Evolutionary conservation across 1,139 yeast species (phyloP).

Genomic region (Scheffersomyces stambukii): DNA sequence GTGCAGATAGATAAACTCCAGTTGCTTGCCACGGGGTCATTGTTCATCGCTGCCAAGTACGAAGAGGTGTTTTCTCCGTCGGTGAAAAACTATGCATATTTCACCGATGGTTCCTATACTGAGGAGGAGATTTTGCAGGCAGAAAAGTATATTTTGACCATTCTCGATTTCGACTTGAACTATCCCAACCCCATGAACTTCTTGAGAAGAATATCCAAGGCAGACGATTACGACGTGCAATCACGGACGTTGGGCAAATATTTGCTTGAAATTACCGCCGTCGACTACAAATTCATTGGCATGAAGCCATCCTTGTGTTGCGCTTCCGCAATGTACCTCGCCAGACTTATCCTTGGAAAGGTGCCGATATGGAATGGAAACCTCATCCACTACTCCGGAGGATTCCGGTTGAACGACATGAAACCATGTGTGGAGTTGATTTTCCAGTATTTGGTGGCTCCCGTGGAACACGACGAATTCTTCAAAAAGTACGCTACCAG

Average conservation of each 20-base stretch:
- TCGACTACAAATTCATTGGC: conserved; percentile 79
- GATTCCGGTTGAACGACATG: conserved; percentile 74
- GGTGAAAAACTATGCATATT: conserved; percentile 81
- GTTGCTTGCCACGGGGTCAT: conserved; percentile 82
- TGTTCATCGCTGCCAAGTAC: conserved; percentile 91
- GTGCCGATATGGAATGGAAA: conserved; percentile 77
- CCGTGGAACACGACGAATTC: conserved; percentile 90
- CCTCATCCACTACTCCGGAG: conserved; percentile 85
- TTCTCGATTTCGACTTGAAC: conserved; percentile 72
- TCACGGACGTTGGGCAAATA: conserved; percentile 91
- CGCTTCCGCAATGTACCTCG: conserved; percentile 88
- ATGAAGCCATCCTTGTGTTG: conserved; percentile 79
- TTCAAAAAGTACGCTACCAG: conserved; percentile 91
- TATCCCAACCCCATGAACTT: conserved; percentile 96
- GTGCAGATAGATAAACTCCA: conserved; percentile 85
- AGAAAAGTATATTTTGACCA: conserved; percentile 76
- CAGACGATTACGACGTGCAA: conserved; percentile 91
- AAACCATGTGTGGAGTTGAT: conserved; percentile 69
- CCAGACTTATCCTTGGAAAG: conserved; percentile 73
- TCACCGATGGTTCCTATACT: conserved; percentile 79
- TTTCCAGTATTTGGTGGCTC: conserved; percentile 72
- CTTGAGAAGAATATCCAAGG: conserved; percentile 86
- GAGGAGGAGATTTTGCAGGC: conserved; percentile 86
- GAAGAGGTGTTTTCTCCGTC: conserved; percentile 94
- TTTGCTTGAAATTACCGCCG: conserved; percentile 72